Evolutionary conservation across 2,329 filamentous ascomycete genomes (phyloP), one percentile per base, ranked within the genome.

Genomic region (Dothideomycetes sp.): DNA sequence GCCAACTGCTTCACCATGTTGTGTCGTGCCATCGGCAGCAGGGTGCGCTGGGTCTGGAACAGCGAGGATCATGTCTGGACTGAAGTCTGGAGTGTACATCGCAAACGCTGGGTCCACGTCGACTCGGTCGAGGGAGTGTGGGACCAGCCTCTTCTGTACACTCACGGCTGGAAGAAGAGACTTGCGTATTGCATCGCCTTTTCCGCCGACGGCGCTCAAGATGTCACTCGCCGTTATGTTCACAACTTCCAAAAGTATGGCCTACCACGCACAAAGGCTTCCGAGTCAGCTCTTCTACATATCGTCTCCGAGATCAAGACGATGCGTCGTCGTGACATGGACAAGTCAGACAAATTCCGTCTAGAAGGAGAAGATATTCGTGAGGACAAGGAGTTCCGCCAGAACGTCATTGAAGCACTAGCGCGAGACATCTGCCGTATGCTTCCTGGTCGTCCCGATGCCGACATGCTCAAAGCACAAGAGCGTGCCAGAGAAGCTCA

Each of bases 1-100:
- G 87, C 86, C 50, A 96, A 95, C 65, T 95, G 88, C 71, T 98
- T 98, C 67, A 89, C 82, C 65, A 96, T 96, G 91, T 74, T 98
- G 38, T 96, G 89, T 69, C 78, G 89, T 45, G 91, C 91, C 4
- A 78, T 96, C 11, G 89, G 89, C 35, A 84, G 83, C 45, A 77
- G 89, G 46, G 87, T 95, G 17, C 78, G 91, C 55, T 98, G 91
- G 91, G 83, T 98, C 9, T 98, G 91, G 91, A 96, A 96, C 53
- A 82, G 83, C 20, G 91, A 96, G 62, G 91, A 96, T 60, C 85
- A 95, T 56, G 85, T 95, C 18, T 98, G 91, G 91, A 94, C 88
- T 1, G 91, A 96, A 55, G 82, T 96, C 11, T 98, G 94, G 65
- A 95, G 88, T 2, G 84, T 91, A 48, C 87, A 94, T 63, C 82